A percentile compares a stretch with the other conserved stretches of the same genome.
These are phyloP conservation scores for Phytophthora cactorum DNA, from an alignment of 352 stramenopile species.

Conservation along the genomic window DNA sequence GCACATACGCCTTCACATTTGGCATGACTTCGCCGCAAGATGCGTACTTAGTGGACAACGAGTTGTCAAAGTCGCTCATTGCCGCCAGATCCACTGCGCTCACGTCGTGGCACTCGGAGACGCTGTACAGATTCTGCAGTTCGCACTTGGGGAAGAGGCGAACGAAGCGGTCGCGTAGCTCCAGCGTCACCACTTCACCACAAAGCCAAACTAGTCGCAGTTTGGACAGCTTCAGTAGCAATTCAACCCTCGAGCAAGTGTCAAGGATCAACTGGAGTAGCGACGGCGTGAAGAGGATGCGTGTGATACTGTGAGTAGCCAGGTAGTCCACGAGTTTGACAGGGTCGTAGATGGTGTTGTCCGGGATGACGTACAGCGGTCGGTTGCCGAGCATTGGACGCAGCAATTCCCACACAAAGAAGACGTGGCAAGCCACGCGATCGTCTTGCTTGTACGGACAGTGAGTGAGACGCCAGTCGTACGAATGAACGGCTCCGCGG, in stretches of 20 bases:
- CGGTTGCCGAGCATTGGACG: conserved; percentile 90
- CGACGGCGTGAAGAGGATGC: conserved; percentile 94
- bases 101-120: conserved; percentile 94
- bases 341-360: conserved; percentile 93
- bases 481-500: conserved; percentile 92
- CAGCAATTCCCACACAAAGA: conserved; percentile 96
- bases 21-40: conserved; percentile 89
- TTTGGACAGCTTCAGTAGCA: conserved; percentile 64
- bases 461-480: conserved; percentile 89
- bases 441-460: conserved; percentile 78
- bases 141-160: conserved; percentile 83
- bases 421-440: conserved; percentile 92
- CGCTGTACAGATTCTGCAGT: conserved; percentile 94
- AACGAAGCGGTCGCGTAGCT: conserved; percentile 88
- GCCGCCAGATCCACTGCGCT: conserved; percentile 81
- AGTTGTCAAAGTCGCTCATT: conserved; percentile 76
- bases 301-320: conserved; percentile 79
- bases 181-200: conserved; percentile 93
- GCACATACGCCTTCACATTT: conserved; percentile 79
- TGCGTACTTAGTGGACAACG: conserved; percentile 85
- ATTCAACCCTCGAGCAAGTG: conserved; percentile 56
- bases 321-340: conserved; percentile 82
- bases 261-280: conserved; percentile 91
- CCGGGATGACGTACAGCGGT: conserved; percentile 92
- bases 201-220: conserved; percentile 92